These are phyloP conservation scores for Chloranthus sessilifolius DNA, from an alignment of 164 flowering plant species.

Conservation along the genomic window DNA sequence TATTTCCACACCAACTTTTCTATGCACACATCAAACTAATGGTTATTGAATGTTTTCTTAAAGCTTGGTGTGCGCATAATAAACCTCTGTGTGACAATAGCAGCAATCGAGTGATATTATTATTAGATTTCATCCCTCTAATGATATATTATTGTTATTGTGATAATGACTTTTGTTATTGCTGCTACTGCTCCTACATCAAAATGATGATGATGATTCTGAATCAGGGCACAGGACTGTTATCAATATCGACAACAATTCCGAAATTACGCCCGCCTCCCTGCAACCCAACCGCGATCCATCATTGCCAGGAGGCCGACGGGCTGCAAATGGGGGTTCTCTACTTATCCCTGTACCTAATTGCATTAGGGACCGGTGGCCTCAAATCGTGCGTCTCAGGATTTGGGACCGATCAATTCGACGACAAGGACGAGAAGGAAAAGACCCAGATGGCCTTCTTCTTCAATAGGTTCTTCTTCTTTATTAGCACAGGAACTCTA, in stretches of 20 bases:
- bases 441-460: conserved; percentile 68
- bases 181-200: too few species aligned
- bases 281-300: conserved; percentile 21
- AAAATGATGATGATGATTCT: conserved; percentile 8
- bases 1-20: too few species aligned
- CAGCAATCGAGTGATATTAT: too few species aligned
- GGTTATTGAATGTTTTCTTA: too few species aligned
- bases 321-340: conserved; percentile 69
- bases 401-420: conserved; percentile 88
- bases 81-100: too few species aligned
- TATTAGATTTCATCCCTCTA: too few species aligned
- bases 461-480: conserved; percentile 81
- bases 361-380: conserved; percentile 89
- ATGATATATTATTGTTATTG: too few species aligned
- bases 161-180: too few species aligned
- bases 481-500: conserved; percentile 66
- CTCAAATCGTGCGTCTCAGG: conserved; percentile 89
- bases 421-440: conserved; percentile 68
- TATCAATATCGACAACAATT: conserved; percentile 49
- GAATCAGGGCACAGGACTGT: conserved; percentile 57
- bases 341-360: conserved; percentile 56
- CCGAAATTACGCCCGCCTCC: conserved; percentile 74
- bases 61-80: too few species aligned
- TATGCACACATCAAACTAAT: too few species aligned
- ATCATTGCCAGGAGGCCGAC: conserved; percentile 45